Evolutionary conservation across 2,329 filamentous ascomycete species (phyloP).

Genomic region (Aspergillus fischeri): DNA sequence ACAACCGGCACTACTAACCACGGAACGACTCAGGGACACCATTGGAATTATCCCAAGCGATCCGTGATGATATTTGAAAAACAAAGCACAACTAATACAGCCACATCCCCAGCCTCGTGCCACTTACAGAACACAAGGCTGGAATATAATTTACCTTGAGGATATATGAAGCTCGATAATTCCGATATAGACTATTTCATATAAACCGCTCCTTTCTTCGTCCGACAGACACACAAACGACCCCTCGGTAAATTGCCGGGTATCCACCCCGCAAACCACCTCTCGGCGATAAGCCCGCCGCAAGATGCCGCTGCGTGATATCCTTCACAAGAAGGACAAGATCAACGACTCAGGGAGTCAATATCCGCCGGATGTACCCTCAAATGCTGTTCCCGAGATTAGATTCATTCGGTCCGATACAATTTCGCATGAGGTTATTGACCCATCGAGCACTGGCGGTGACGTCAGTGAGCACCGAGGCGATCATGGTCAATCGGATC

Average conservation of each 20-base stretch:
- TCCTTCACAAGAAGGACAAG: slow-evolving; percentile 61
- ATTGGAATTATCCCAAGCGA: neutral
- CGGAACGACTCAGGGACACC: neutral
- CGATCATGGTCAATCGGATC: neutral
- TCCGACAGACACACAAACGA: neutral
- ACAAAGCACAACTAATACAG: neutral
- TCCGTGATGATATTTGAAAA: neutral
- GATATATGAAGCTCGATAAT: neutral
- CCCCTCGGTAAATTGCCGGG: neutral
- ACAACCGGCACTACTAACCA: neutral
- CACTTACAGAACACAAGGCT: neutral
- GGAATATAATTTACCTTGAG: neutral
- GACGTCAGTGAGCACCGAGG: slow-evolving; percentile 26
- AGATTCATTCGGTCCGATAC: slow-evolving; percentile 84
- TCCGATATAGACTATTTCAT: neutral
- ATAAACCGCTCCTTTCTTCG: neutral
- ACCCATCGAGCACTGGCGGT: slow-evolving; percentile 58
- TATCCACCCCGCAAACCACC: slow-evolving; percentile 1
- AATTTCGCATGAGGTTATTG: slow-evolving; percentile 70
- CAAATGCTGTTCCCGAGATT: slow-evolving; percentile 59
- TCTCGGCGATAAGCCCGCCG: slow-evolving; percentile 2
- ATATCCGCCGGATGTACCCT: slow-evolving; percentile 45
- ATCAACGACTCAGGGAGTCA: slow-evolving; percentile 31
- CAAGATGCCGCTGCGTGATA: slow-evolving; percentile 56
- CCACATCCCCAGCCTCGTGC: neutral